Conservation (phyloP, 805 yeast genomes). For the Metschnikowia gelsemii region DNA sequence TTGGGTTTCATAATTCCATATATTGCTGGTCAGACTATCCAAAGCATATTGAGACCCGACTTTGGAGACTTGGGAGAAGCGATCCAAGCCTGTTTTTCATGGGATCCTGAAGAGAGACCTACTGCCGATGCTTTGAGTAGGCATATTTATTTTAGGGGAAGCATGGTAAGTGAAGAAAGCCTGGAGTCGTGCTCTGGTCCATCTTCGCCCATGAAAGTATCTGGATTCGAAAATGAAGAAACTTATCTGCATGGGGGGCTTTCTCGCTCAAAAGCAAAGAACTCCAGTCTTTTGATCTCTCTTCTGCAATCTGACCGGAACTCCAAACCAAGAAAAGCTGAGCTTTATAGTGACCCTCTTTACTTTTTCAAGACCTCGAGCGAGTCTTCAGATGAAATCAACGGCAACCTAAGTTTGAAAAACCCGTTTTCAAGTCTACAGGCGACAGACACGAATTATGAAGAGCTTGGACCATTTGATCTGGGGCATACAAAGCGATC, state of each 20-base stretch:
- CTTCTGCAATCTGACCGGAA: conserved; percentile 14
- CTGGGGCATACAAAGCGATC: conserved; percentile 8
- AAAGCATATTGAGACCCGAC: conserved; percentile 12
- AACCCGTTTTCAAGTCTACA: conserved; percentile 10
- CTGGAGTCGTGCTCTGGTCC: conserved; percentile 5
- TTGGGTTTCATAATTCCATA: conserved; percentile 59
- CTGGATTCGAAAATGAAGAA: conserved; percentile 2
- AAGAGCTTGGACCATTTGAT: conserved; percentile 5
- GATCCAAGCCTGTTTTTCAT: conserved; percentile 54
- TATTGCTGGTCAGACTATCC: conserved; percentile 45
- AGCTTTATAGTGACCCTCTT: conserved; percentile 14
- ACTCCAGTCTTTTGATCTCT: conserved; percentile 8
- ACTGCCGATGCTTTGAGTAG: conserved; percentile 48
- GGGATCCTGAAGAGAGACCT: conserved; percentile 76
- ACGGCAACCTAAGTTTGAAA: conserved; percentile 5
- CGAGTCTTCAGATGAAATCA: conserved; percentile 11
- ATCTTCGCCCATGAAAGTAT: conserved; percentile 8
- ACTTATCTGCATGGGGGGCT: conserved; percentile 2
- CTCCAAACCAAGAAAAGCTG: conserved; percentile 12
- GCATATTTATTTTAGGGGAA: conserved; percentile 54
- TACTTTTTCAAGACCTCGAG: conserved; percentile 14
- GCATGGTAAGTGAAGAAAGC: conserved; percentile 21
- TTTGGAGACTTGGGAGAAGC: conserved; percentile 41
- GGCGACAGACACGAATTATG: conserved; percentile 7
- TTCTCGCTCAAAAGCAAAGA: conserved; percentile 3